Conservation (phyloP, 441 rosid genomes). For the Euphorbia celastroides region DNA sequence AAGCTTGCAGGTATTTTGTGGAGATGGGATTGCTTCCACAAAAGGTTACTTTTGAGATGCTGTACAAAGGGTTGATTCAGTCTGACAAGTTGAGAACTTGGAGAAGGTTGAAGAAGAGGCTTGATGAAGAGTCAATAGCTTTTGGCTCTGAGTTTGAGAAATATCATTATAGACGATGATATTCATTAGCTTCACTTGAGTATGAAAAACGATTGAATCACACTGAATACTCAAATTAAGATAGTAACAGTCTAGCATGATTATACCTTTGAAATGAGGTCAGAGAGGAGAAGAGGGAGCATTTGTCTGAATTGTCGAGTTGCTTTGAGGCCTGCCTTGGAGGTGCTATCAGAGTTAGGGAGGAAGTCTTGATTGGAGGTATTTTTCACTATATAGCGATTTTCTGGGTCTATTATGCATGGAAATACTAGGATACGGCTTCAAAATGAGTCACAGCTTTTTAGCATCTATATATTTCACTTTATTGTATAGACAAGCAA, state of each 20-base stretch:
- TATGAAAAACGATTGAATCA: background rate
- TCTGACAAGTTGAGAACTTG: conserved; percentile 85
- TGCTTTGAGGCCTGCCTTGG: background rate
- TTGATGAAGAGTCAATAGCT: conserved; percentile 68
- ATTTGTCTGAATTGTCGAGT: background rate
- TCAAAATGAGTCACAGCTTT: background rate
- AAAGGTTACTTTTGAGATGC: conserved; percentile 71
- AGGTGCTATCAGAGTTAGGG: background rate
- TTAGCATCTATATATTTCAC: too few species aligned
- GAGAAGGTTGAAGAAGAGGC: conserved; percentile 89
- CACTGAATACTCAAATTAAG: background rate
- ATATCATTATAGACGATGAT: conserved; percentile 66
- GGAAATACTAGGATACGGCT: background rate
- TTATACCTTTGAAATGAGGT: background rate
- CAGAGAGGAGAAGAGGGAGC: background rate
- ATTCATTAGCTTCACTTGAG: background rate
- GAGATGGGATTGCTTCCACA: conserved; percentile 97
- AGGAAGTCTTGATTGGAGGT: background rate
- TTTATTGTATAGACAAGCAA: background rate
- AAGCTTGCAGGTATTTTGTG: conserved; percentile 72
- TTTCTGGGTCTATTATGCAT: background rate
- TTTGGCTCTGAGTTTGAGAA: conserved; percentile 70
- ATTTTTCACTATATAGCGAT: background rate
- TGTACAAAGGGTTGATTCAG: conserved; percentile 75
- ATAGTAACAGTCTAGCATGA: background rate